Conservation (phyloP, 495 filamentous ascomycete species). For the Aspergillus carlsbadensis region DNA sequence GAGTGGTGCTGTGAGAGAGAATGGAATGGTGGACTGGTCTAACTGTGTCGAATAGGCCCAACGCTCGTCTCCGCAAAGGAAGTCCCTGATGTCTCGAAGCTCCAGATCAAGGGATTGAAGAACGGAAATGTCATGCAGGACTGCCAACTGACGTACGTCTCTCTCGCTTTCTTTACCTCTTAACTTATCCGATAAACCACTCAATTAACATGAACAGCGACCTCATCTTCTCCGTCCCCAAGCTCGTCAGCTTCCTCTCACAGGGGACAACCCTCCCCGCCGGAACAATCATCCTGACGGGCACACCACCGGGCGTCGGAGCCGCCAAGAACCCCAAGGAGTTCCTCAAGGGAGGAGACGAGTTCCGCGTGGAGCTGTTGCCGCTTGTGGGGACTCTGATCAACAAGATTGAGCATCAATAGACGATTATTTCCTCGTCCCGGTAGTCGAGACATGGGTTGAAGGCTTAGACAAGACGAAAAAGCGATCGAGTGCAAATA, state of each 20-base stretch:
- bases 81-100: constrained; percentile 61
- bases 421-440: too few relatives aligned
- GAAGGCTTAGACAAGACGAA: too few relatives aligned
- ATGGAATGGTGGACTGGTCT: too few relatives aligned
- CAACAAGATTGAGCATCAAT: constrained; percentile 38
- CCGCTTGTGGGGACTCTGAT: constrained; percentile 43
- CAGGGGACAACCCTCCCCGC: constrained; percentile 78
- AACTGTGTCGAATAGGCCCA: constrained; percentile 36
- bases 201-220: constrained; percentile 40
- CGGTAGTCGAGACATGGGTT: too few relatives aligned
- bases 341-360: constrained; percentile 58
- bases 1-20: not conserved
- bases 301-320: constrained; percentile 60
- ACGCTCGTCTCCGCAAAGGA: constrained; percentile 52
- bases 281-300: constrained; percentile 82
- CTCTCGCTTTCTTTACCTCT: too few relatives aligned
- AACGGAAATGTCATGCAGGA: constrained; percentile 74
- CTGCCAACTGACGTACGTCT: constrained; percentile 48
- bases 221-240: constrained; percentile 74
- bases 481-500: too few relatives aligned
- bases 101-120: constrained; percentile 56
- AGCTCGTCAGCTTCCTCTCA: constrained; percentile 72
- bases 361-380: constrained; percentile 57
- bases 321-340: constrained; percentile 55
- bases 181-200: too few relatives aligned